Conservation (phyloP, 805 yeast species). For the Limtongia smithiae region DNA sequence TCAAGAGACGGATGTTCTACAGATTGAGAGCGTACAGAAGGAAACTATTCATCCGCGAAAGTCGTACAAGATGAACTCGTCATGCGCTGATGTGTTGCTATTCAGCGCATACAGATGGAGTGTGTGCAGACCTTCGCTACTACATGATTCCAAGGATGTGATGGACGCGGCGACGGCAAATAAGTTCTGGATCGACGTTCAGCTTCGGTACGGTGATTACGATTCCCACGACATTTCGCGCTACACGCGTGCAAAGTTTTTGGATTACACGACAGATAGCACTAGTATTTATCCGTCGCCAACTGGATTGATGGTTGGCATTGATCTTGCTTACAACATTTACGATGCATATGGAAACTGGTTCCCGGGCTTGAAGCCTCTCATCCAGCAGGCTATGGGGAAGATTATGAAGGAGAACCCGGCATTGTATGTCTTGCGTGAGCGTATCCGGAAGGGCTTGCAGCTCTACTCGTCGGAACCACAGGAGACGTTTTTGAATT, state of each 20-base stretch:
- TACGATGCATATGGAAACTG: constrained; percentile 96
- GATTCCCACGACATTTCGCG: constrained; percentile 96
- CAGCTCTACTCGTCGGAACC: constrained; percentile 93
- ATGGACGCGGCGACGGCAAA: constrained; percentile 53
- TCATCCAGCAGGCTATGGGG: constrained; percentile 86
- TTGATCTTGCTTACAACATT: constrained; percentile 93
- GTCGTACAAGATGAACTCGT: constrained; percentile 94
- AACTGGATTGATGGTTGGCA: constrained; percentile 84
- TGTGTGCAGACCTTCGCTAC: constrained; percentile 67
- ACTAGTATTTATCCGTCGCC: constrained; percentile 85
- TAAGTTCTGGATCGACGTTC: constrained; percentile 93
- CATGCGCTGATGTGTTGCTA: constrained; percentile 85
- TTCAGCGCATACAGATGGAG: constrained; percentile 77
- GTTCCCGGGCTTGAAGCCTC: constrained; percentile 91
- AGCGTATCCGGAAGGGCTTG: constrained; percentile 87
- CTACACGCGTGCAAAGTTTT: constrained; percentile 84
- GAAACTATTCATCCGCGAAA: constrained; percentile 95
- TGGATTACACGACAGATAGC: constrained; percentile 89
- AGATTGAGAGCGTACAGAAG: constrained; percentile 81
- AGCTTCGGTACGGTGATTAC: constrained; percentile 91
- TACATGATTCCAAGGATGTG: constrained; percentile 66
- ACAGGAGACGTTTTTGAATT: constrained; percentile 83
- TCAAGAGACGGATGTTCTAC: constrained; percentile 75
- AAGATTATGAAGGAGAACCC: constrained; percentile 95
- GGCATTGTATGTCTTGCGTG: constrained; percentile 84